Percentiles rank a stretch among this genome's conserved stretches.
These are phyloP conservation scores for Trichoderma atrobrunneum DNA, from an alignment of 2,329 filamentous ascomycete species.

Conservation along the genomic window DNA sequence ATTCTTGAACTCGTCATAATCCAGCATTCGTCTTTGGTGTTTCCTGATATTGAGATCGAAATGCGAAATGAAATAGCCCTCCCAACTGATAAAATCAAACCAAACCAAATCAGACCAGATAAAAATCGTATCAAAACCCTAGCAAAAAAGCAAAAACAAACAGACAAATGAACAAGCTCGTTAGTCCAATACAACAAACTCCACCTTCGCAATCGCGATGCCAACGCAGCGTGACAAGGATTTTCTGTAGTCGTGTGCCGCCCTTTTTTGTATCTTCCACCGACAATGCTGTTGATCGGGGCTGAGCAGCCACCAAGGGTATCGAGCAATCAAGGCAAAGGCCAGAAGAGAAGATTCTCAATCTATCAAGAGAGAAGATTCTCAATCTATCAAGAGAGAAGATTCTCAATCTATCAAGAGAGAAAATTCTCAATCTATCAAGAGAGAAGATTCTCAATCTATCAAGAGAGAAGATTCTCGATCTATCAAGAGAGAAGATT, in stretches of 20 bases:
- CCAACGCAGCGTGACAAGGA: not conserved
- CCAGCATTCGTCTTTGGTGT: not conserved
- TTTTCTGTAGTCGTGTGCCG: not conserved
- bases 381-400: not conserved
- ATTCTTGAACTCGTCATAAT: conserved; percentile 8
- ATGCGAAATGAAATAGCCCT: not conserved
- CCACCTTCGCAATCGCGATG: conserved; percentile 1
- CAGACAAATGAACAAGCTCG: not conserved
- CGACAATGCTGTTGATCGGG: not conserved
- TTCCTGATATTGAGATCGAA: conserved; percentile 8
- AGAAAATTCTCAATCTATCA: not conserved
- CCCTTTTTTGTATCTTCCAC: not conserved
- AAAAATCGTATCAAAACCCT: not conserved
- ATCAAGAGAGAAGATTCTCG: not conserved
- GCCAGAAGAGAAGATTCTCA: not conserved
- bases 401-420: not conserved
- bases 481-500: not conserved
- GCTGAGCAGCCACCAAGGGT: not conserved
- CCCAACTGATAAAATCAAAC: not conserved
- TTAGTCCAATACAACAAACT: conserved; percentile 4
- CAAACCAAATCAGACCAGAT: not conserved
- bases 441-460: not conserved
- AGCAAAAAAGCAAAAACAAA: not conserved
- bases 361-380: not conserved
- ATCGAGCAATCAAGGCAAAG: not conserved